A percentile compares a stretch with the other conserved stretches of the same genome.
Conservation (phyloP, 2,329 filamentous ascomycete species). For the Hyphodiscus sp. region DNA sequence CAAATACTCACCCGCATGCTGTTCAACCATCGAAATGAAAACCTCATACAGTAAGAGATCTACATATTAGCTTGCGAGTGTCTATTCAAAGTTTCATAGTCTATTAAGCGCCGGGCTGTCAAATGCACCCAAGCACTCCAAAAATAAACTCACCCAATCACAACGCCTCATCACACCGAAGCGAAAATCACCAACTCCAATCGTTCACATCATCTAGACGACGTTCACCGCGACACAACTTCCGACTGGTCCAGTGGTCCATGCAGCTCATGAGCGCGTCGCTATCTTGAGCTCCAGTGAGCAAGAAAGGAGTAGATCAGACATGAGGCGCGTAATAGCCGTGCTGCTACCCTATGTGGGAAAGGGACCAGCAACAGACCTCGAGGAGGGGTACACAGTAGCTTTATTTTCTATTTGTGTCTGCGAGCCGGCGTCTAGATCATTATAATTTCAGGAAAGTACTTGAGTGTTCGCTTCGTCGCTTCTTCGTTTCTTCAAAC, state of each 20-base stretch:
- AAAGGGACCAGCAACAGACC: background rate
- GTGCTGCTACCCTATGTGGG: slow-evolving; percentile 6
- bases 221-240: background rate
- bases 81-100: slow-evolving; percentile 15
- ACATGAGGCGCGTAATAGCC: slow-evolving; percentile 20
- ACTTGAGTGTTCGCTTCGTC: slow-evolving; percentile 28
- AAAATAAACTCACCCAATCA: slow-evolving; percentile 13
- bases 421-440: slow-evolving; percentile 20
- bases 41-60: too few species aligned
- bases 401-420: slow-evolving; percentile 22
- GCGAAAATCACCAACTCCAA: slow-evolving; percentile 5
- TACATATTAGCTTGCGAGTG: background rate
- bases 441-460: slow-evolving; percentile 18
- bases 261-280: slow-evolving; percentile 5
- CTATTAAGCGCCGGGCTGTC: slow-evolving; percentile 6
- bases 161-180: slow-evolving; percentile 1
- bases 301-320: slow-evolving; percentile 12
- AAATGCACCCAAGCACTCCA: slow-evolving; percentile 16
- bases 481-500: slow-evolving; percentile 14
- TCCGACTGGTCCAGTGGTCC: slow-evolving; percentile 12
- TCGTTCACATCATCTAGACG: background rate
- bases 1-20: too few species aligned
- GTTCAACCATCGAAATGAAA: too few species aligned
- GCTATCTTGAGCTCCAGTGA: slow-evolving; percentile 6
- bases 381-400: background rate